These are phyloP conservation scores for Endocalyx cinctus DNA, from an alignment of 2,329 filamentous ascomycete genomes.

Conservation along the genomic window DNA sequence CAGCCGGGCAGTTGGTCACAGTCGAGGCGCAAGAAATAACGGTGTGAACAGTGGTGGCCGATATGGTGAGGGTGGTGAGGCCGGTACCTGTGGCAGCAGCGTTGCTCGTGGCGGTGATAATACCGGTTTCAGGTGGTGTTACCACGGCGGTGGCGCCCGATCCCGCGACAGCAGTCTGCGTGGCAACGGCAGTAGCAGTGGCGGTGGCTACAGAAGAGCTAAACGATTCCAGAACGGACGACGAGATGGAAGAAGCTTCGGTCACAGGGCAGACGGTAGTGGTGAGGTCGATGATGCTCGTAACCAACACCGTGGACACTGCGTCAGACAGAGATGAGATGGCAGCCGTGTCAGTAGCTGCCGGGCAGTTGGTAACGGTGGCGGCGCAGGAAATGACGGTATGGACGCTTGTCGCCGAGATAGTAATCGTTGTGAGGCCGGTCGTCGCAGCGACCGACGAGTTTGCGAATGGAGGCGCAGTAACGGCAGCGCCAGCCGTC, in stretches of 20 bases:
- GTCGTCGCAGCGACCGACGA: conserved; percentile 3
- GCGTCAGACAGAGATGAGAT: conserved; percentile 17
- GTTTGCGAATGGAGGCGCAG: conserved; percentile 9
- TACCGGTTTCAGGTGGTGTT: no score
- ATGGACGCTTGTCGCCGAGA: conserved; percentile 18
- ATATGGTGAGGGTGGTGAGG: conserved; percentile 20
- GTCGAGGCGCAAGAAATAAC: conserved; percentile 23
- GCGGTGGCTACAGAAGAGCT: no score
- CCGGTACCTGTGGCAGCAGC: conserved; percentile 4
- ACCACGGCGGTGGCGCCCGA: no score
- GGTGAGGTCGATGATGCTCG: conserved; percentile 21
- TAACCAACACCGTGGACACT: conserved; percentile 21
- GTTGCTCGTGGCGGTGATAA: conserved; percentile 11
- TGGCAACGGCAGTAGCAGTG: neutral
- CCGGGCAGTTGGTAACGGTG: conserved; percentile 23
- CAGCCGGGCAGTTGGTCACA: conserved; percentile 22
- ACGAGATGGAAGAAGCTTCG: conserved; percentile 18
- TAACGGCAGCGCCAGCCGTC: neutral
- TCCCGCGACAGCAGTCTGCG: conserved; percentile 8
- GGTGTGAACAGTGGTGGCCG: conserved; percentile 18
- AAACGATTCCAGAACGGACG: conserved; percentile 19
- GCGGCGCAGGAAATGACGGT: conserved; percentile 24
- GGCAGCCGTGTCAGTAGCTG: conserved; percentile 15
- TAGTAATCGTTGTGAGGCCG: conserved; percentile 20
- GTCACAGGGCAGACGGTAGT: conserved; percentile 25